Conservation (phyloP, 352 stramenopile genomes). For the Thalassiosira hispida region DNA sequence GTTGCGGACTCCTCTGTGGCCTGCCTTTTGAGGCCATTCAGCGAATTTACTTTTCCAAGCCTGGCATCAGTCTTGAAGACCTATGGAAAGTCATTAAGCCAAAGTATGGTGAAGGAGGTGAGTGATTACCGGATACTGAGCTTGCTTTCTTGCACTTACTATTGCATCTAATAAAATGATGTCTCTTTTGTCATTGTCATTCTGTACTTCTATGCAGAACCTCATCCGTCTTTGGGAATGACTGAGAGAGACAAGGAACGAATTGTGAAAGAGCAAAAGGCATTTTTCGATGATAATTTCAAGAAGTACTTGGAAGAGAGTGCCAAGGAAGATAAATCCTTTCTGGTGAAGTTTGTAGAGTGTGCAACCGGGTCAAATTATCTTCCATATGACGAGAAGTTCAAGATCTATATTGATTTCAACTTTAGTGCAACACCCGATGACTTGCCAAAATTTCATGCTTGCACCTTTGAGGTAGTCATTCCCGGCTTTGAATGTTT, state of each 20-base stretch:
- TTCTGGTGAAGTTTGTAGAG: slow-evolving; percentile 25
- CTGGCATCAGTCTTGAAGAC: slow-evolving; percentile 9
- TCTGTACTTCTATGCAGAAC: background rate
- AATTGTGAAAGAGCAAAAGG: slow-evolving; percentile 6
- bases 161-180: no score
- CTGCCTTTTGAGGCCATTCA: slow-evolving; percentile 5
- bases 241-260: background rate
- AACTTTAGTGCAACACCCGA: background rate
- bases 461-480: background rate
- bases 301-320: slow-evolving; percentile 13
- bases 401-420: slow-evolving; percentile 17
- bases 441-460: slow-evolving; percentile 2
- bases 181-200: no score
- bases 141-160: background rate
- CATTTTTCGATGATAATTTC: slow-evolving; percentile 19
- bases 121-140: background rate
- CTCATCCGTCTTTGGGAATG: background rate
- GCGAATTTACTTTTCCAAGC: slow-evolving; percentile 6
- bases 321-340: slow-evolving; percentile 6
- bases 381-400: slow-evolving; percentile 1
- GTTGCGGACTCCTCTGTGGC: background rate
- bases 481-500: background rate
- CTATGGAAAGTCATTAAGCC: slow-evolving; percentile 3
- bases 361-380: slow-evolving; percentile 19
- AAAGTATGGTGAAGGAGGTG: slow-evolving; percentile 9